Evolutionary conservation across 768 basidiomycete genomes (phyloP).

Genomic region (Lepiota brunneoincarnata): DNA sequence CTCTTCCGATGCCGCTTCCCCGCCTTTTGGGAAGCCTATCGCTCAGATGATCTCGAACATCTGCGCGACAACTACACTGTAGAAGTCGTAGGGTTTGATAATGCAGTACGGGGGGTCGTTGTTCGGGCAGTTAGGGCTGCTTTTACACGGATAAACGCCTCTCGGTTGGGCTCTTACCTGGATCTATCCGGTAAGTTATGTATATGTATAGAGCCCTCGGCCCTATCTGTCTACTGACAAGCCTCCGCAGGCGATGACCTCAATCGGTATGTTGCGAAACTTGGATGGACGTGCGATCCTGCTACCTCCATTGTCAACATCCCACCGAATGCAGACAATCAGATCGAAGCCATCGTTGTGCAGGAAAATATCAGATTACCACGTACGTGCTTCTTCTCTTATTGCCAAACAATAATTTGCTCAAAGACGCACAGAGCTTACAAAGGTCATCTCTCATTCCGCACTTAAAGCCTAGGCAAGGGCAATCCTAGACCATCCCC

Average conservation of each 20-base stretch:
- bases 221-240: background rate
- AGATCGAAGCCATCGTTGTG: slow-evolving; percentile 81
- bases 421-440: slow-evolving; percentile 49
- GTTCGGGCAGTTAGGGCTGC: slow-evolving; percentile 75
- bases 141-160: slow-evolving; percentile 69
- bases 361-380: slow-evolving; percentile 80
- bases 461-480: slow-evolving; percentile 43
- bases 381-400: slow-evolving; percentile 48
- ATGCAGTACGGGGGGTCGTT: slow-evolving; percentile 75
- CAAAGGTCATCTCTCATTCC: slow-evolving; percentile 74
- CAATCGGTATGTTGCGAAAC: slow-evolving; percentile 53
- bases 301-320: slow-evolving; percentile 57
- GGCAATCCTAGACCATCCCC: background rate
- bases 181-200: slow-evolving; percentile 53
- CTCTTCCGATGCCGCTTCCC: slow-evolving; percentile 86
- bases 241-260: slow-evolving; percentile 49
- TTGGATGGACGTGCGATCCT: slow-evolving; percentile 65
- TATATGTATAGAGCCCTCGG: background rate
- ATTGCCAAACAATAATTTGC: slow-evolving; percentile 7
- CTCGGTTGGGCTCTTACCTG: slow-evolving; percentile 70
- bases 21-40: slow-evolving; percentile 78
- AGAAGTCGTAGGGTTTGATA: slow-evolving; percentile 80
- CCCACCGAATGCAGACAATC: slow-evolving; percentile 85
- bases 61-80: slow-evolving; percentile 85
- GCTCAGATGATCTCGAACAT: slow-evolving; percentile 64